phyloP scores from a whole-genome alignment of 805 yeast genomes.

The Candida patagonica region DNA sequence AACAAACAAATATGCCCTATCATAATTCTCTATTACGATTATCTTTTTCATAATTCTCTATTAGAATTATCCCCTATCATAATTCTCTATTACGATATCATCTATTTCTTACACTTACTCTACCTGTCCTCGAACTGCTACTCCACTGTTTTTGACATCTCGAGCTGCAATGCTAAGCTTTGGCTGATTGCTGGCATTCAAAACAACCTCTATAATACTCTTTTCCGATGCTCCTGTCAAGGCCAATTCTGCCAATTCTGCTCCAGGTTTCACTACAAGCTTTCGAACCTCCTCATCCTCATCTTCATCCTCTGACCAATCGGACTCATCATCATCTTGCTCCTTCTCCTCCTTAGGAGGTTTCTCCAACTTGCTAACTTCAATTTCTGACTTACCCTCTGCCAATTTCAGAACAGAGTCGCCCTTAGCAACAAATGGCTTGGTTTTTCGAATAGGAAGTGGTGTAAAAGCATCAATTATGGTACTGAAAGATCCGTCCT shows the following conservation, averaged over 20 bases:
- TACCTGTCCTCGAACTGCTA: slow-evolving; percentile 21
- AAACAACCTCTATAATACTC: slow-evolving; percentile 51
- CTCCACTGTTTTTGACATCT: slow-evolving; percentile 20
- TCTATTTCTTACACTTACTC: neutral
- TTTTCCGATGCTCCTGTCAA: slow-evolving; percentile 60
- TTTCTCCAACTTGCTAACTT: slow-evolving; percentile 70
- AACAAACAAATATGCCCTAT: too few relatives aligned
- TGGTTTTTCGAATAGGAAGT: slow-evolving; percentile 74
- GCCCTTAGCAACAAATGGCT: slow-evolving; percentile 53
- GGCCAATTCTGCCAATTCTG: slow-evolving; percentile 67
- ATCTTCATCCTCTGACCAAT: slow-evolving; percentile 55
- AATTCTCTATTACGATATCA: too few relatives aligned
- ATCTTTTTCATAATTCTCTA: too few relatives aligned
- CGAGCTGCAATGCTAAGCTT: slow-evolving; percentile 52
- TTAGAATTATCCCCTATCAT: too few relatives aligned
- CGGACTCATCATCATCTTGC: slow-evolving; percentile 41
- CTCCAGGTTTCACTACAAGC: slow-evolving; percentile 64
- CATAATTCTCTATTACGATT: too few relatives aligned
- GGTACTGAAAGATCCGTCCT: slow-evolving; percentile 47
- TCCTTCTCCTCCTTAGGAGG: slow-evolving; percentile 36
- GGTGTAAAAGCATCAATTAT: slow-evolving; percentile 78
- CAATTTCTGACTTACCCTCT: slow-evolving; percentile 79
- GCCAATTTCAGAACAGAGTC: slow-evolving; percentile 57
- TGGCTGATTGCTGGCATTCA: slow-evolving; percentile 58
- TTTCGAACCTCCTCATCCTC: slow-evolving; percentile 83